Conservation (phyloP, 2,329 filamentous ascomycete genomes). For the Fusarium robinianum region DNA sequence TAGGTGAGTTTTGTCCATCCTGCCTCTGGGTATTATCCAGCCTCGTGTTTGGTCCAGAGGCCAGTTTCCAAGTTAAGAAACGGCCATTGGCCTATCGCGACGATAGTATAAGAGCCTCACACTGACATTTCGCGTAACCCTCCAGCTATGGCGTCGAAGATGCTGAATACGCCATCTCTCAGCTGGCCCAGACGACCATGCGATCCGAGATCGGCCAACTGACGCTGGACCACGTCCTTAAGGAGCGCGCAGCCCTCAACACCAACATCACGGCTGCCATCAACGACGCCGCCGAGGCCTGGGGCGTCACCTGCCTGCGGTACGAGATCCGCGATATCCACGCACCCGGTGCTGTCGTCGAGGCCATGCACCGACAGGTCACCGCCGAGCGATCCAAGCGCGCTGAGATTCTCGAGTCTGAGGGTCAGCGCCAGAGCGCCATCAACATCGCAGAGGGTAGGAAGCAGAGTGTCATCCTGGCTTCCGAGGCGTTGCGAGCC, state of each 20-base stretch:
- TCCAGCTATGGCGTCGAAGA: constrained; percentile 94
- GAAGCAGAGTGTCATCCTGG: constrained; percentile 96
- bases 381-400: constrained; percentile 97
- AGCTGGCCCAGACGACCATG: constrained; percentile 98
- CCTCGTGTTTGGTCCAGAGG: too few species aligned
- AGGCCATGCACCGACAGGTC: constrained; percentile 97
- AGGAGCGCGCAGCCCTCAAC: constrained; percentile 94
- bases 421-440: constrained; percentile 93
- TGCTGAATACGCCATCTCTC: constrained; percentile 96
- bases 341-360: constrained; percentile 88
- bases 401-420: constrained; percentile 95
- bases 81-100: too few species aligned
- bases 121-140: constrained; percentile 11
- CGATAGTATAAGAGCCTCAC: background rate
- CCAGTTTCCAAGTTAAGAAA: too few species aligned
- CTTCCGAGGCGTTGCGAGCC: constrained; percentile 85
- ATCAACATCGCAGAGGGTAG: constrained; percentile 99
- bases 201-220: constrained; percentile 97
- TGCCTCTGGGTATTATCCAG: too few species aligned
- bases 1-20: constrained; percentile 66
- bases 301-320: constrained; percentile 93
- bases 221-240: constrained; percentile 94
- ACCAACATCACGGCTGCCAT: constrained; percentile 98
- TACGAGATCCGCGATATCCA: constrained; percentile 99
- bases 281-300: constrained; percentile 95